Evolutionary conservation across 495 filamentous ascomycete genomes (phyloP), one percentile per base, ranked within the genome.

Genomic region (Sordaria brevicollis): DNA sequence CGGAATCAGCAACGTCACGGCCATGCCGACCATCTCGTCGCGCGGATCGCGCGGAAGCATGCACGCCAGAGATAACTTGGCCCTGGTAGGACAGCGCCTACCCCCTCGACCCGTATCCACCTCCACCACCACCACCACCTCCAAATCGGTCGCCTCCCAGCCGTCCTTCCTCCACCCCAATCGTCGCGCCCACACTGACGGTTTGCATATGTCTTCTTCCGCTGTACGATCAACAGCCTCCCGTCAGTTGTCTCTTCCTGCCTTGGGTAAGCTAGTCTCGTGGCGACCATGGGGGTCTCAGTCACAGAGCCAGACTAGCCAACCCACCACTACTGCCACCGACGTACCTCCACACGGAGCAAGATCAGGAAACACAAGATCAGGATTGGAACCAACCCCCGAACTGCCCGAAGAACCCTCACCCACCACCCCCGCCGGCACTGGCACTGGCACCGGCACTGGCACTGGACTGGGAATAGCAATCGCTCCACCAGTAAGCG

Each of bases 261-360:
- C 76, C 36, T 68, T 83, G 7, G 77, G 81, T 2, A 81, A 74
- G 74, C 73, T 80, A 67, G 81, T 81, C n/a, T 75, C 78, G 17
- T 85, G 82, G 83, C 76, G 83, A n/a, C 83, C 80, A 0, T 85
- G 83, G 83, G 78, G n/a, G n/a, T n/a, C n/a, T n/a, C n/a, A n/a
- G n/a, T n/a, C n/a, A n/a, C n/a, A n/a, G n/a, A n/a, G 37, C 65
- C 66, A 37, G 65, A 34, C 49, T 33, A 62, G 49, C 49, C 49
- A 62, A 29, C 13, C 49, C 21, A 62, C 21, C 29, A 31, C 49
- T 7, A 31, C 11, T n/a, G n/a, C n/a, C n/a, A n/a, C n/a, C n/a
- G n/a, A n/a, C n/a, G n/a, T n/a, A n/a, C n/a, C n/a, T n/a, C n/a
- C n/a, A n/a, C n/a, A n/a, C 49, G 49, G 33, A 31, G 21, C 49